Evolutionary conservation across 371 early-diverging fungal genomes (phyloP), one percentile per base, ranked within the genome.

Genomic region (Syncephalastrum racemosum): DNA sequence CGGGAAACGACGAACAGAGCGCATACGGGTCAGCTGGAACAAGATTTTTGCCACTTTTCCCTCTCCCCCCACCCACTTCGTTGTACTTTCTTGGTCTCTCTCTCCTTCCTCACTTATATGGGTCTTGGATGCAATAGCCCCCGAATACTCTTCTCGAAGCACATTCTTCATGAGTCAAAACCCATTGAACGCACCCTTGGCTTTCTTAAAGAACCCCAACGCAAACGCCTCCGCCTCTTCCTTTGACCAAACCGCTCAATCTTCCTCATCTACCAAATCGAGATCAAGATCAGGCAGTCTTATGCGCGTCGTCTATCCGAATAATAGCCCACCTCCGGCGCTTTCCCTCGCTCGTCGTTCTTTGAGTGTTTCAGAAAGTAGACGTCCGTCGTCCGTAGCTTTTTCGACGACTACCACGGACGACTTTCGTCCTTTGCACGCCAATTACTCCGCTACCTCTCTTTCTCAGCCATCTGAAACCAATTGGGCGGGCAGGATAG

Each of bases 401-500:
- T 22, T 50, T n/a, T 22, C n/a, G 14, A 22, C 48, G 4, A n/a
- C n/a, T 12, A 19, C 24, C 16, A n/a, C 27, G 39, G 50, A 22
- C 5, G 24, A 22, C 40, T 27, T 31, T 27, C 31, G 14, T 13
- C 52, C 27, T 36, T 27, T 39, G 18, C 39, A 20, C 31, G 16
- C 22, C 50, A 50, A 22, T 16, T n/a, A 7, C 20, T 22, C 50
- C 24, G 39, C 23, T 19, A 25, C 39, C 2, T 51, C 52, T 16
- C 39, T 31, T 16, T 23, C 39, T n/a, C 18, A 23, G 16, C n/a
- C 39, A 36, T 51, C 52, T 18, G 52, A 51, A 36, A 16, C 52
- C 20, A 51, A 51, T 27, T 51, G 52, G 52, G 52, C 52, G 3
- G 39, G 39, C 36, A 51, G 39, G 31, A 31, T 31, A 31, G 77